Percentiles rank a stretch among this genome's conserved stretches.
These are phyloP conservation scores for Aspergillus sp. DNA, from an alignment of 2,329 filamentous ascomycete species.

Conservation along the genomic window DNA sequence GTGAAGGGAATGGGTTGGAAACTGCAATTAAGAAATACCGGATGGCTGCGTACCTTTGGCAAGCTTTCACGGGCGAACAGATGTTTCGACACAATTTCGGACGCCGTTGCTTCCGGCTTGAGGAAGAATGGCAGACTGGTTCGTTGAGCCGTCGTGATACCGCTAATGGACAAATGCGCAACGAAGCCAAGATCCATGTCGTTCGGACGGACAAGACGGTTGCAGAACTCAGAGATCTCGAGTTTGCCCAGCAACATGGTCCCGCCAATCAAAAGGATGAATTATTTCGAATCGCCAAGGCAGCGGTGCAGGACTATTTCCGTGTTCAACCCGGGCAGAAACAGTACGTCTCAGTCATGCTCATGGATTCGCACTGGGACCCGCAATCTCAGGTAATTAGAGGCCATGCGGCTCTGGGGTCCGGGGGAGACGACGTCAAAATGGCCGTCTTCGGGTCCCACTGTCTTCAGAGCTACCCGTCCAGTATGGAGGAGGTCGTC, in stretches of 20 bases:
- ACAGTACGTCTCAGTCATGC: constrained; percentile 76
- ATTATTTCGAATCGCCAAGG: constrained; percentile 66
- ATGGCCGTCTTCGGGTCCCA: constrained; percentile 90
- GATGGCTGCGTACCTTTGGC: constrained; percentile 94
- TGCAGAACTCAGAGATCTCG: constrained; percentile 68
- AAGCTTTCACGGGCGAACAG: constrained; percentile 92
- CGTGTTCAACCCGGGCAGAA: constrained; percentile 66
- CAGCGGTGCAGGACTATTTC: constrained; percentile 73
- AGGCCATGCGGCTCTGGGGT: constrained; percentile 78
- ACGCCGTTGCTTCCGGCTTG: constrained; percentile 76
- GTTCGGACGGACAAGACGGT: constrained; percentile 77
- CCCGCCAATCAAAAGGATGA: constrained; percentile 62
- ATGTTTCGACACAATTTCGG: constrained; percentile 88
- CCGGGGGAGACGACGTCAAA: constrained; percentile 61
- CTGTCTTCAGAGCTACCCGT: constrained; percentile 81
- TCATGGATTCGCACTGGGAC: constrained; percentile 88
- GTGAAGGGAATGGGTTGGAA: constrained; percentile 74
- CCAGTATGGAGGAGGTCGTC: constrained; percentile 80
- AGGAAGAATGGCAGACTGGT: constrained; percentile 88
- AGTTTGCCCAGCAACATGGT: constrained; percentile 68
- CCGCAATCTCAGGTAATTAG: constrained; percentile 58
- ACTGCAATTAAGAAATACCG: constrained; percentile 81
- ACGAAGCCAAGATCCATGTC: constrained; percentile 82
- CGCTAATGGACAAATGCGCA: constrained; percentile 65
- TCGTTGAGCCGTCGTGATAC: constrained; percentile 69